Evolutionary conservation across 352 stramenopile genomes (phyloP), one percentile per base, ranked within the genome.

Genomic region (Peronospora farinosa): DNA sequence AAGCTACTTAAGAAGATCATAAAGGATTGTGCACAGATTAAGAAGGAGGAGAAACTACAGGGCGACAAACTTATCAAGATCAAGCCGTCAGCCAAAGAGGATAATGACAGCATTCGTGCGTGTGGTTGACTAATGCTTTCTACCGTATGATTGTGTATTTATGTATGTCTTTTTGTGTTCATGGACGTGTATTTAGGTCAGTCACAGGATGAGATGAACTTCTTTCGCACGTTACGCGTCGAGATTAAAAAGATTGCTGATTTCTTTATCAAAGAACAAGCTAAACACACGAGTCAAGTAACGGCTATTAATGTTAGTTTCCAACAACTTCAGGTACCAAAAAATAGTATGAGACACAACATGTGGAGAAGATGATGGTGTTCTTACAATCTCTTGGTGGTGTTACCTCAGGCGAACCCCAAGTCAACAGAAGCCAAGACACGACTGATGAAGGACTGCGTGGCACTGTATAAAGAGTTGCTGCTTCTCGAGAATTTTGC

Each of bases 1-100:
- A 94, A 94, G 57, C 60, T 86, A 51, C 79, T 94, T 41, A 94
- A 94, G 72, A 74, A 79, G 54, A 92, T 92, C 59, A 92, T 94
- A 63, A 94, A 94, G 55, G 84, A 92, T 67, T 94, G 83, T 58
- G 83, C 80, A 38, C 78, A 92, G 67, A 83, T 94, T 49, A 74
- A 81, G 37, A 91, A 86, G 36, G 79, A 94, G 51, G 81, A 92
- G 52, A 91, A 92, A 55, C 69, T 92, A 40, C 72, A 87, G 42
- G 77, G 76, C 48, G 71, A 83, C 39, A 84, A 73, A 39, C 69
- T 88, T 23, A 43, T 81, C 47, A 85, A 86, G 53, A 85, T 71
- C 52, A 86, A 88, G 41, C 78, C 77, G 10, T 71, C 63, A 19
- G 74, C 78, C 33, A 88, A 91, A 46, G 71, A 78, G 51, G 79